phyloP scores from a whole-genome alignment of 805 yeast species.

The Zygoascus flipseniorum region DNA sequence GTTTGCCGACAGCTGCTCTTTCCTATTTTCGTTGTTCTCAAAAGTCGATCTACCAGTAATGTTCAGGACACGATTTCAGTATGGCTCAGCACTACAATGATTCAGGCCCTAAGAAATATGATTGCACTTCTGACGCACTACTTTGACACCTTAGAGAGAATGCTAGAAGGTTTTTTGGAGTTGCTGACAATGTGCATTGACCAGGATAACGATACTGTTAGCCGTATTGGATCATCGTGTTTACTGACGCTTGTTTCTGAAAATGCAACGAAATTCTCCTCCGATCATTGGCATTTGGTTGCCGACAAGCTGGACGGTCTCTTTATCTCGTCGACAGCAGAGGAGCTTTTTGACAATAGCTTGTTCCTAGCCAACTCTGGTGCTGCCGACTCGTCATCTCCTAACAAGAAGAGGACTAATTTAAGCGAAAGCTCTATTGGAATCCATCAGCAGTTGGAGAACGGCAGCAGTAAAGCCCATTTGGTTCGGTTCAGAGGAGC shows the following conservation, averaged over 20 bases:
- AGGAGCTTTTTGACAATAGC: conserved; percentile 50
- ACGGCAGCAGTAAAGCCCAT: conserved; percentile 14
- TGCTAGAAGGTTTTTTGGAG: conserved; percentile 71
- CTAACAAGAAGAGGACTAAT: not conserved
- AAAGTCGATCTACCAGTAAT: conserved; percentile 64
- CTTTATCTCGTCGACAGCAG: conserved; percentile 79
- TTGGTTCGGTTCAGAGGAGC: conserved; percentile 45
- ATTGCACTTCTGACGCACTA: conserved; percentile 75
- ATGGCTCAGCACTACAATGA: conserved; percentile 93
- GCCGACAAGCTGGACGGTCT: conserved; percentile 56
- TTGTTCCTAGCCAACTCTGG: conserved; percentile 7
- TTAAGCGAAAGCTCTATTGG: not conserved
- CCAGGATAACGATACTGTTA: conserved; percentile 94
- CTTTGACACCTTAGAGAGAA: conserved; percentile 63
- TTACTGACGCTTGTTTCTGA: conserved; percentile 70
- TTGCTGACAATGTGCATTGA: conserved; percentile 82
- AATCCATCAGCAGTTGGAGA: conserved; percentile 1
- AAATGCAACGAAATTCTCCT: conserved; percentile 56
- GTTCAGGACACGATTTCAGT: conserved; percentile 78
- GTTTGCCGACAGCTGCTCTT: conserved; percentile 71
- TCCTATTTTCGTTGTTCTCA: conserved; percentile 81
- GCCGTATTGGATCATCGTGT: conserved; percentile 89
- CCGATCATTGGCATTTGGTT: conserved; percentile 66
- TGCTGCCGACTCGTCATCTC: conserved; percentile 1
- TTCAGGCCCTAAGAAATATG: conserved; percentile 88